A percentile compares a stretch with the other conserved stretches of the same genome.
Conservation (phyloP, 2,329 filamentous ascomycete species). For the Alternaria arbusti region DNA sequence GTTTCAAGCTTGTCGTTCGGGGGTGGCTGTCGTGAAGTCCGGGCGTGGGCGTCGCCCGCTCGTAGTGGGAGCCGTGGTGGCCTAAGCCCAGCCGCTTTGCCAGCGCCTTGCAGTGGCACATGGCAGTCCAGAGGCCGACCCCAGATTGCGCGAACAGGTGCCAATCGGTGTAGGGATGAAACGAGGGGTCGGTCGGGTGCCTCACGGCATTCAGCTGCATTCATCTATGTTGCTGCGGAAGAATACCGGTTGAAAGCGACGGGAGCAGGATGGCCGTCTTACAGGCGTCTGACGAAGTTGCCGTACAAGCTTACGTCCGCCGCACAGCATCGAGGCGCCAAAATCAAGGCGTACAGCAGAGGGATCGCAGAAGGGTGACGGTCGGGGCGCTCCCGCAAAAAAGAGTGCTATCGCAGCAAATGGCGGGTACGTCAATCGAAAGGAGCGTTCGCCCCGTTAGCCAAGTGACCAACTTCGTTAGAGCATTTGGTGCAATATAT, state of each 20-base stretch:
- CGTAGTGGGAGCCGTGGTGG: not conserved
- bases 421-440: slow-evolving; percentile 4
- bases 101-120: slow-evolving; percentile 8
- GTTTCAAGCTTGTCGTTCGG: slow-evolving; percentile 3
- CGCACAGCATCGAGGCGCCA: slow-evolving; percentile 3
- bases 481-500: slow-evolving; percentile 27
- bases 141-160: slow-evolving; percentile 24
- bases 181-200: slow-evolving; percentile 20
- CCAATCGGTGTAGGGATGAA: slow-evolving; percentile 26
- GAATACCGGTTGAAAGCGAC: slow-evolving; percentile 40
- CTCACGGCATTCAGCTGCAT: slow-evolving; percentile 18
- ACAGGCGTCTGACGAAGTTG: slow-evolving; percentile 9
- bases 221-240: slow-evolving; percentile 34
- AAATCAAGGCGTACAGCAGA: slow-evolving; percentile 7
- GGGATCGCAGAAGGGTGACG: not conserved
- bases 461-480: slow-evolving; percentile 24
- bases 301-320: not conserved
- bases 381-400: not conserved
- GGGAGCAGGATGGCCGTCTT: slow-evolving; percentile 12
- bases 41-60: slow-evolving; percentile 10
- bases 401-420: slow-evolving; percentile 9
- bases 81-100: not conserved
- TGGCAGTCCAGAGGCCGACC: slow-evolving; percentile 4
- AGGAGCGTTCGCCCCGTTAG: slow-evolving; percentile 9
- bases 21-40: slow-evolving; percentile 13